Percentiles rank a stretch among this genome's conserved stretches.
These are phyloP conservation scores for Kockiozyma suomiensis DNA, from an alignment of 805 yeast species.

Conservation along the genomic window DNA sequence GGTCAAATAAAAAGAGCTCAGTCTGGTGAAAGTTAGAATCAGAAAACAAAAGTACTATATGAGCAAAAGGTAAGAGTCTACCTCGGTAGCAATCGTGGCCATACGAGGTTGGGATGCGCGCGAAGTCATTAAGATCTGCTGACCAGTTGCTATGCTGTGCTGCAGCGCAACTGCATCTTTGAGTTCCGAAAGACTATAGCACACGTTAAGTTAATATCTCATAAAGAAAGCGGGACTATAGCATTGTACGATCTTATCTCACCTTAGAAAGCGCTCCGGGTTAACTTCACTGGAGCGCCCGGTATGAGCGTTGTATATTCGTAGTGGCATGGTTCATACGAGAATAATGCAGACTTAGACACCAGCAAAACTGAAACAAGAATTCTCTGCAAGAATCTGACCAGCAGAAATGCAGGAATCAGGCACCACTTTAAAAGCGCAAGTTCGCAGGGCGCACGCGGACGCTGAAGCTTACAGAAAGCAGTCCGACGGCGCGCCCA, in stretches of 20 bases:
- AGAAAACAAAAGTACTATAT: background rate
- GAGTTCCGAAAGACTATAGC: conserved; percentile 22
- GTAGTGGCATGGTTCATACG: conserved; percentile 14
- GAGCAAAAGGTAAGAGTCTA: background rate
- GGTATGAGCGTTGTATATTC: conserved; percentile 32
- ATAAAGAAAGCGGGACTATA: too few relatives aligned
- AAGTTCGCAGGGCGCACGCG: conserved; percentile 27
- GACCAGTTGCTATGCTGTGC: conserved; percentile 17
- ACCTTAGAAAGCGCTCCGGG: conserved; percentile 24
- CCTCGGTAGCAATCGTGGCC: conserved; percentile 27
- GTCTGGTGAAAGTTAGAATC: conserved; percentile 14
- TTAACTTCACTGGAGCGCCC: conserved; percentile 23
- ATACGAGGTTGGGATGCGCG: conserved; percentile 32
- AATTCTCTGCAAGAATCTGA: background rate
- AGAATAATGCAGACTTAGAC: background rate
- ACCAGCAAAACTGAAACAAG: background rate
- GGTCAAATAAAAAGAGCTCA: conserved; percentile 30
- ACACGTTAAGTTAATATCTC: background rate
- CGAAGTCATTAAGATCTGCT: conserved; percentile 33
- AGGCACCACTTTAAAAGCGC: background rate
- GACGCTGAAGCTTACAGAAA: background rate
- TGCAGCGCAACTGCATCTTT: conserved; percentile 24
- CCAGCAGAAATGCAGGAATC: background rate
- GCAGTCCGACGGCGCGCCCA: conserved; percentile 25
- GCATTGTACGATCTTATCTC: background rate